Evolutionary conservation across 1,284 basidiomycete species (phyloP), one percentile per base, ranked within the genome.

Genomic region (Neonothopanus nambi): DNA sequence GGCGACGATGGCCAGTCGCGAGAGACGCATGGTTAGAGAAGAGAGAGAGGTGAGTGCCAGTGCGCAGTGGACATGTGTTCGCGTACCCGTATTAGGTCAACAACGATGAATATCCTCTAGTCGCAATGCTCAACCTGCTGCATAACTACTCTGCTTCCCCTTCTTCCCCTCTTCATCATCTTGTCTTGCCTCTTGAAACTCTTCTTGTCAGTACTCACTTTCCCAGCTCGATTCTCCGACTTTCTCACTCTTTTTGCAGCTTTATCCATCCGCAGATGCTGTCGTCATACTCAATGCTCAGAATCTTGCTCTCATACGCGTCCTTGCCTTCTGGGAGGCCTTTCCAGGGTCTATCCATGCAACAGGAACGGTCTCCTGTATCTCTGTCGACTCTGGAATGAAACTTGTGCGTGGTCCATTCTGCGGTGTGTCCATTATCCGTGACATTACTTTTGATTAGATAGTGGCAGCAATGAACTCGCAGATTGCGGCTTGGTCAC

Each of bases 271-370:
- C 12, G 81, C 80, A 38, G 83, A 90, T 64, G 76, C 82, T 3
- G 68, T 91, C 56, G 73, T 89, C 52, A 72, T 91, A 40, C 79
- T 88, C 62, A 73, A 91, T 75, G 84, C 88, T 15, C 75, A 71
- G 51, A 77, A 73, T 20, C 80, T 91, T 28, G 67, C 72, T 17
- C 75, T 91, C 45, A 64, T 84, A 56, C 81, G 85, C 52, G 80
- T 87, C 40, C 78, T 93, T 26, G 80, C 83, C 23, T 89, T 92
- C 63, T 85, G 80, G 72, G 87, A 91, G 64, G 85, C 84, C 3
- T 91, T 89, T 65, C 89, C 89, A 7, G 77, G 79, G 13, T 63
- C 76, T 23, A 68, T 69, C 12, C 75, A 79, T 55, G 62, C 69
- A 5, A 69, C 68, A 23, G 72, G 78, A 51, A 66, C 66, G 35